Evolutionary conservation across 1,139 yeast genomes (phyloP), one percentile per base, ranked within the genome.

Genomic region (Kazachstania sp.): DNA sequence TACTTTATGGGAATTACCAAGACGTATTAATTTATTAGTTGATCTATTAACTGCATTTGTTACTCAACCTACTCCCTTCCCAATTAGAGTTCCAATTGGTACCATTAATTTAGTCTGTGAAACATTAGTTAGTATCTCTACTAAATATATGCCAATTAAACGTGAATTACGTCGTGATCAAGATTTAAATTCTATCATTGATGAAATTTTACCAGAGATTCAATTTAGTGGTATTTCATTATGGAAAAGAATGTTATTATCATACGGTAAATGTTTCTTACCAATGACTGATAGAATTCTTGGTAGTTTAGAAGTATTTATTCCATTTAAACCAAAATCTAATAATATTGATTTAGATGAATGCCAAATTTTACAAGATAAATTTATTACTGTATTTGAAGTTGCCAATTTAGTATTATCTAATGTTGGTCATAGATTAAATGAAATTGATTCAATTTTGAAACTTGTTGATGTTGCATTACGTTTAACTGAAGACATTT

Each of bases 81-180:
- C 74, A 47, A 73, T 74, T 16, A 61, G 67, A 51, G 58, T 61
- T n/a, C 88, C 92, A 3, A 53, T 83, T 30, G 87, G 87, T 1
- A 60, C 68, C 44, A 58, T 81, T 2, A 59, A 81, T 9, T 61
- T 69, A 9, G 52, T 79, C 39, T 68, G 72, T 35, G 86, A 81
- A 56, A 61, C 77, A 3, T 58, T 81, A 11, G 64, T 78, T 49
- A 72, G 80, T 26, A 65, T 83, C 46, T 79, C 81, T 53, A 66
- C 75, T 13, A 74, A 71, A 46, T 79, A 75, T 52, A 65, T 79
- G 36, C 71, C 79, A 1, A 72, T 81, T 56, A 79, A 74, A 55
- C 71, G 74, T 43, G 87, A 83, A 47, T 63, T 83, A 41, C 72
- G 81, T 50, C 78, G 77, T 53, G 80, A 75, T 49, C 57, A 61